Percentiles rank a stretch among this genome's conserved stretches.
phyloP scores from a whole-genome alignment of 208 protist genomes.

The Trichomonas tenax region DNA sequence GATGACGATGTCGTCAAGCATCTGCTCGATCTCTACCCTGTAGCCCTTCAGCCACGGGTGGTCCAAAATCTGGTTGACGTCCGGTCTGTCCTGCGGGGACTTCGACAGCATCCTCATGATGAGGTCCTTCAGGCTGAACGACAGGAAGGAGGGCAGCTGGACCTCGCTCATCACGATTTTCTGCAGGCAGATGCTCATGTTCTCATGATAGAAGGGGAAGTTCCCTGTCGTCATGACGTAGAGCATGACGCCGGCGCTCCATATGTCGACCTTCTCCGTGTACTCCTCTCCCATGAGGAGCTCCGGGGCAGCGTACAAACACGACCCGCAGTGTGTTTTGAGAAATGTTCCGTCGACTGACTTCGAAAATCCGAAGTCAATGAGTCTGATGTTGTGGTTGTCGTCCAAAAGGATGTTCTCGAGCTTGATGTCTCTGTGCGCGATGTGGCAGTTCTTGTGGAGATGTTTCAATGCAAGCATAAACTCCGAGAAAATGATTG shows the following conservation, averaged over 20 bases:
- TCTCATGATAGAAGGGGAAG: background rate
- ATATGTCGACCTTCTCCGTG: background rate
- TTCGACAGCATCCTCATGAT: background rate
- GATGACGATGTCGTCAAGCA: background rate
- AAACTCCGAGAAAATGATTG: background rate
- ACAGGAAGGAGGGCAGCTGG: background rate
- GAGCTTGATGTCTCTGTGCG: background rate
- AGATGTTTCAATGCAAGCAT: background rate
- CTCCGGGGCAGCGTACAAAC: constrained; percentile 4
- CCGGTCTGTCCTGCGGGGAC: background rate
- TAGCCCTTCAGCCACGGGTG: background rate
- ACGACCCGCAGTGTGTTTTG: background rate
- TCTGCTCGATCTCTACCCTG: background rate
- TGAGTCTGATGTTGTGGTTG: background rate
- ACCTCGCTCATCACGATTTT: background rate
- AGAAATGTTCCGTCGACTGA: background rate
- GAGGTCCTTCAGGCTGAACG: background rate
- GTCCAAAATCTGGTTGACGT: background rate
- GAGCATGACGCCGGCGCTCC: constrained; percentile 12
- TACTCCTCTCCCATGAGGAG: background rate
- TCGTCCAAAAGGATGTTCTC: background rate
- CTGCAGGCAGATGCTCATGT: too few relatives aligned
- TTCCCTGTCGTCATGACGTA: background rate
- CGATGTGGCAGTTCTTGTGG: background rate
- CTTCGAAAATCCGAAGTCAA: background rate